These are phyloP conservation scores for Aquilaria agallochum DNA, from an alignment of 441 rosid species.

Conservation along the genomic window DNA sequence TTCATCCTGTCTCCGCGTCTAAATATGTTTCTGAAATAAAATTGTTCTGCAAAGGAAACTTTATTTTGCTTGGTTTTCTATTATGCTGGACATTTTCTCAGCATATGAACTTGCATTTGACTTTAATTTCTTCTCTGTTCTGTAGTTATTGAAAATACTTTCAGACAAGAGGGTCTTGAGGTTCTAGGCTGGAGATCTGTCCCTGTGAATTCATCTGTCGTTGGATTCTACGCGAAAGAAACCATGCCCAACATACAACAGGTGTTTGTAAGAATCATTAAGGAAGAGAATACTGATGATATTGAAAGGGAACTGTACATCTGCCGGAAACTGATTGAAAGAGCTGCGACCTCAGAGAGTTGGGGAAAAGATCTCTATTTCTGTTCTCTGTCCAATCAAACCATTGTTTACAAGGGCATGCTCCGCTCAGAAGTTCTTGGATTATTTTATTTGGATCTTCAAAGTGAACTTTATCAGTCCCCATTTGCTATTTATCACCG, in stretches of 20 bases:
- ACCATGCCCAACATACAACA: constrained; percentile 95
- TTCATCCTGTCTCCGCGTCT: too few relatives aligned
- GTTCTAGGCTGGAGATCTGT: constrained; percentile 99
- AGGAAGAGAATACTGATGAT: constrained; percentile 82
- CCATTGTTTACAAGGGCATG: constrained; percentile 99
- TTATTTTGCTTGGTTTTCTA: too few relatives aligned
- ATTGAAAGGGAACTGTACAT: constrained; percentile 95
- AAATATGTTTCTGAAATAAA: too few relatives aligned
- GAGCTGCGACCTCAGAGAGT: constrained; percentile 47
- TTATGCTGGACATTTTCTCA: too few relatives aligned
- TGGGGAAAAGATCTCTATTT: constrained; percentile 95
- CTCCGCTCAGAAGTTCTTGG: constrained; percentile 97
- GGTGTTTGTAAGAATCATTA: constrained; percentile 82
- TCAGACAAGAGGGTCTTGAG: constrained; percentile 94
- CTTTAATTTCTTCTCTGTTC: constrained; percentile 18
- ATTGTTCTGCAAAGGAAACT: too few relatives aligned
- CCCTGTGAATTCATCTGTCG: constrained; percentile 82
- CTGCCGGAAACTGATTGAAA: constrained; percentile 90
- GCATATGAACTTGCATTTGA: constrained; percentile 10
- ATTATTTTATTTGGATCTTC: constrained; percentile 82
- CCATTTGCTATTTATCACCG: constrained; percentile 98
- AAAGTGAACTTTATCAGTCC: constrained; percentile 66
- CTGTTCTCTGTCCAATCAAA: constrained; percentile 95
- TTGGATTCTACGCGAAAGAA: constrained; percentile 93
- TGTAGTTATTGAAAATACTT: constrained; percentile 74